phyloP scores from a whole-genome alignment of 2,329 filamentous ascomycete genomes.

The Phialocephala sp. region DNA sequence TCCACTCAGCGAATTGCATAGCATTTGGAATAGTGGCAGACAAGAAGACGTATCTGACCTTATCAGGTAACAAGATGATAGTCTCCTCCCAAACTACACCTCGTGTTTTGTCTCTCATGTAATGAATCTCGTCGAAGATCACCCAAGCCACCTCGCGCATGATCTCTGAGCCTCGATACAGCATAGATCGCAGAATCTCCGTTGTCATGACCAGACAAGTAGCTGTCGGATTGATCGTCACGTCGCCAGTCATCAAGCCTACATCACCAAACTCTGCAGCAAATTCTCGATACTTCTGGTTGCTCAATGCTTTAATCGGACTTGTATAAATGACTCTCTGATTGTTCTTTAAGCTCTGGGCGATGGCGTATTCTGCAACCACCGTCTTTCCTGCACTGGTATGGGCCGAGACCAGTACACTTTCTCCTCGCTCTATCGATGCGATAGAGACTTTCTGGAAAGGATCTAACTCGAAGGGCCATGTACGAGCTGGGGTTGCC shows the following conservation, averaged over 20 bases:
- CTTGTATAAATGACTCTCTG: slow-evolving; percentile 99
- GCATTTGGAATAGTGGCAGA: slow-evolving; percentile 98
- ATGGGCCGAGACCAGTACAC: slow-evolving; percentile 94
- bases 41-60: slow-evolving; percentile 97
- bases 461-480: slow-evolving; percentile 91
- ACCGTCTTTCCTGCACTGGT: slow-evolving; percentile 98
- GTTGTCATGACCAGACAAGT: slow-evolving; percentile 99
- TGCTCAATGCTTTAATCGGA: slow-evolving; percentile 97
- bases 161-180: slow-evolving; percentile 97
- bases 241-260: slow-evolving; percentile 97
- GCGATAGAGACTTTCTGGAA: slow-evolving; percentile 96
- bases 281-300: slow-evolving; percentile 98
- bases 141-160: slow-evolving; percentile 99
- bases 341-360: slow-evolving; percentile 95
- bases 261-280: slow-evolving; percentile 95
- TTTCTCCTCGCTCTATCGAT: slow-evolving; percentile 95
- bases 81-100: slow-evolving; percentile 99
- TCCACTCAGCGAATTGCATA: slow-evolving; percentile 99
- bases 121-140: slow-evolving; percentile 98
- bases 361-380: slow-evolving; percentile 96
- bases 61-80: slow-evolving; percentile 96
- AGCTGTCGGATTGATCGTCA: slow-evolving; percentile 98
- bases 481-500: slow-evolving; percentile 81
- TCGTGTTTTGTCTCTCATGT: slow-evolving; percentile 91
- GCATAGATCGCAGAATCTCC: slow-evolving; percentile 97